phyloP scores from a whole-genome alignment of 768 basidiomycete species.

The Kondoa malvinella region DNA sequence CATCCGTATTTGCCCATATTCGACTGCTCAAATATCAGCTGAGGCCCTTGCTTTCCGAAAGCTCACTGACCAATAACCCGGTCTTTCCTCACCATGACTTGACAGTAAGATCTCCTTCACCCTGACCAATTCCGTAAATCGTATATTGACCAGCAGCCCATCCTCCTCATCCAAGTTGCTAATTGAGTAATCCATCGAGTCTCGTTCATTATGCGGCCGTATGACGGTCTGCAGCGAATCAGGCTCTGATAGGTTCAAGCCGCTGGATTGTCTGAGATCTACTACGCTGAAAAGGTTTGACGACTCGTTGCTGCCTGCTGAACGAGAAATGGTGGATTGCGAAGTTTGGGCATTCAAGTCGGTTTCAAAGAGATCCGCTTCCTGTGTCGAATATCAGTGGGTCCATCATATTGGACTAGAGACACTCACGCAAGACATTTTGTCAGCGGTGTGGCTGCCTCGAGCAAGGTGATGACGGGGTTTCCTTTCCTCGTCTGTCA shows the following conservation, averaged over 20 bases:
- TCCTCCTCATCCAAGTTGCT: constrained; percentile 23
- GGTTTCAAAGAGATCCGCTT: background rate
- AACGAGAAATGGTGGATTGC: background rate
- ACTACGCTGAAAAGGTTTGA: constrained; percentile 20
- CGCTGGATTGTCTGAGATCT: constrained; percentile 5
- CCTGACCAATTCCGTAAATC: constrained; percentile 17
- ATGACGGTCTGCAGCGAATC: constrained; percentile 15
- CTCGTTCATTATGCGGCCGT: constrained; percentile 21
- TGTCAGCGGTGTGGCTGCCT: too few species aligned
- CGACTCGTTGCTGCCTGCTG: background rate
- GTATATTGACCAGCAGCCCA: constrained; percentile 23
- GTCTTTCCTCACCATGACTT: background rate
- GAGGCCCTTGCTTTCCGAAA: background rate
- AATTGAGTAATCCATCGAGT: constrained; percentile 21
- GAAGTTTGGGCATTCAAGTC: background rate
- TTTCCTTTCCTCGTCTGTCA: too few species aligned
- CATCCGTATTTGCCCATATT: constrained; percentile 23
- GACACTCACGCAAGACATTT: too few species aligned
- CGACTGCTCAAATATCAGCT: background rate
- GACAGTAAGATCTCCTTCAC: constrained; percentile 19
- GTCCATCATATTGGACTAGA: too few species aligned
- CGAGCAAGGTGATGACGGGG: too few species aligned
- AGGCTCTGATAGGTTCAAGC: constrained; percentile 17
- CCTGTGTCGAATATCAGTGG: too few species aligned
- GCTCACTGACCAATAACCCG: background rate